Evolutionary conservation across 106 monocot genomes (phyloP).

Genomic region (Acorus calamus): DNA sequence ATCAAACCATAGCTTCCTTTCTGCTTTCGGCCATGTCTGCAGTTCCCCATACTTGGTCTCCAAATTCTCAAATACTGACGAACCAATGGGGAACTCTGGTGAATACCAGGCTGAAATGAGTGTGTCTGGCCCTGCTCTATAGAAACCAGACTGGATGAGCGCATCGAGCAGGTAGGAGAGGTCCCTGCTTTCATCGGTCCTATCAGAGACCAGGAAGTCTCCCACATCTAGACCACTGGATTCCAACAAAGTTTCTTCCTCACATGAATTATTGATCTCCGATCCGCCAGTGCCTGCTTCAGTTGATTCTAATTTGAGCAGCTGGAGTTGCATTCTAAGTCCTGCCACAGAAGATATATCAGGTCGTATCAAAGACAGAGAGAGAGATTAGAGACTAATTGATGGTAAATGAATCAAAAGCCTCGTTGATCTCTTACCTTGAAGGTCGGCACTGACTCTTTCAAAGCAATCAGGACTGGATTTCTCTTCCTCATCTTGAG

Average conservation of each 20-base stretch:
- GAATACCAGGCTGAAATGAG: slow-evolving; percentile 14
- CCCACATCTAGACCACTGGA: neutral
- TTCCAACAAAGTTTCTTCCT: slow-evolving; percentile 29
- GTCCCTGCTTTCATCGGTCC: slow-evolving; percentile 60
- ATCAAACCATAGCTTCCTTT: slow-evolving; percentile 80
- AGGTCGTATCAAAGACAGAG: too few species aligned
- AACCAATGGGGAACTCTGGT: slow-evolving; percentile 20
- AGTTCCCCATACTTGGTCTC: slow-evolving; percentile 53
- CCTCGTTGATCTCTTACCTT: slow-evolving; percentile 30
- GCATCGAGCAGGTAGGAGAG: slow-evolving; percentile 73
- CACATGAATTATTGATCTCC: slow-evolving; percentile 25
- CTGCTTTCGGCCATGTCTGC: slow-evolving; percentile 38
- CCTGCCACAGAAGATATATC: slow-evolving; percentile 24
- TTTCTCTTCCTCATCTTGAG: slow-evolving; percentile 29
- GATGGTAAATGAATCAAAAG: too few species aligned
- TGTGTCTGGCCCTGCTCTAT: slow-evolving; percentile 15
- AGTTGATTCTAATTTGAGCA: slow-evolving; percentile 46
- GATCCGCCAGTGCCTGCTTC: slow-evolving; percentile 16
- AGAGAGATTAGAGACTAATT: too few species aligned
- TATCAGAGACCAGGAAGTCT: slow-evolving; percentile 22
- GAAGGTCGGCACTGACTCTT: slow-evolving; percentile 60
- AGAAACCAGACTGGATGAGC: slow-evolving; percentile 40
- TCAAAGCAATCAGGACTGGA: slow-evolving; percentile 47
- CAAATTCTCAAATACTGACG: slow-evolving; percentile 42
- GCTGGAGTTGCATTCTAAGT: slow-evolving; percentile 55